These are phyloP conservation scores for Pythium rishiriense DNA, from an alignment of 352 stramenopile genomes.

Conservation along the genomic window DNA sequence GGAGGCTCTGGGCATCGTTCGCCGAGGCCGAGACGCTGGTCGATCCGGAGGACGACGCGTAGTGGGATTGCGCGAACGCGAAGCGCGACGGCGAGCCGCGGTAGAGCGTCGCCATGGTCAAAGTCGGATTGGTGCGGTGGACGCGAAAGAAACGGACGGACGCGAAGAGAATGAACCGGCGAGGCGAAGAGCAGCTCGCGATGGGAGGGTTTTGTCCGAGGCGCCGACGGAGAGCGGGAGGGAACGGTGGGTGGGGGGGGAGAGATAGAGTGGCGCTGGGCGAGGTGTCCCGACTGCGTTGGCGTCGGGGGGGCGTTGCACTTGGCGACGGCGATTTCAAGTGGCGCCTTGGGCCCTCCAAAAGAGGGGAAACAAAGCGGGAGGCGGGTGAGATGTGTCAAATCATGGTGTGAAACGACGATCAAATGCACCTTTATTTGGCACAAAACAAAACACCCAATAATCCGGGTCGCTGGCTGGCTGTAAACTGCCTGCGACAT, in stretches of 20 bases:
- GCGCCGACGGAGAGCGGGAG: too few relatives aligned
- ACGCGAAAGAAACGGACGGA: neutral
- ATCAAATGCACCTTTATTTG: constrained; percentile 6
- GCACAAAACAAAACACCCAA: constrained; percentile 15
- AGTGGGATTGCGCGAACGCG: constrained; percentile 69
- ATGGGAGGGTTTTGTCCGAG: too few relatives aligned
- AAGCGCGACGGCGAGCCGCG: constrained; percentile 60
- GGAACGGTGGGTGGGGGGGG: too few relatives aligned
- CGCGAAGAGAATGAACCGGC: neutral
- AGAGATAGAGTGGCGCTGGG: neutral
- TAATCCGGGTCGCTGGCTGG: constrained; percentile 13
- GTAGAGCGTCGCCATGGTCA: constrained; percentile 68
- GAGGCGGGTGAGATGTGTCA: constrained; percentile 1
- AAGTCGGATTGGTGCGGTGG: neutral
- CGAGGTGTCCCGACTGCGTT: constrained; percentile 3
- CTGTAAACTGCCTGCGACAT: constrained; percentile 19
- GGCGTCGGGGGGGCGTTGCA: constrained; percentile 18
- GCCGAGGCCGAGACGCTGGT: neutral
- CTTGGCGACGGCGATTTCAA: constrained; percentile 25
- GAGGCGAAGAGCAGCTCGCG: neutral
- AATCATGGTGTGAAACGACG: constrained; percentile 18
- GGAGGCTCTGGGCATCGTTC: constrained; percentile 30
- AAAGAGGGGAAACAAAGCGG: neutral
- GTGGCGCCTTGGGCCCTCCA: constrained; percentile 8
- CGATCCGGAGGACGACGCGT: constrained; percentile 38